Percentiles rank a stretch among this genome's conserved stretches.
Evolutionary conservation across 352 stramenopile genomes (phyloP).

Genomic region (Globisporangium irregulare): DNA sequence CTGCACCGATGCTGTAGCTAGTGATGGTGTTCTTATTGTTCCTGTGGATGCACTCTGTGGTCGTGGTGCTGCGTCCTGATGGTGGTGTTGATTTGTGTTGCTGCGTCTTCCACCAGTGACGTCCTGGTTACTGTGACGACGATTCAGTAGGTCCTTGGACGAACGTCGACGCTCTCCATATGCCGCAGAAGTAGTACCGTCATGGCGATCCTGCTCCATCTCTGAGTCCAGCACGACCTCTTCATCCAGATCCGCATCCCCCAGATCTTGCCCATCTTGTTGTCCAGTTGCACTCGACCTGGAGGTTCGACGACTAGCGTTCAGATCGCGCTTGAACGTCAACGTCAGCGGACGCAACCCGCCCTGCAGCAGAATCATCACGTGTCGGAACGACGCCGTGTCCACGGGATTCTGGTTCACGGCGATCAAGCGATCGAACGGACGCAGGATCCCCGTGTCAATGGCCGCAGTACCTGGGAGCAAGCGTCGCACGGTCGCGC

Average conservation of each 20-base stretch:
- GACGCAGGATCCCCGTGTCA: conserved; percentile 40
- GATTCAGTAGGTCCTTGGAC: conserved; percentile 9
- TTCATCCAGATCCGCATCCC: conserved; percentile 43
- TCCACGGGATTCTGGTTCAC: conserved; percentile 75
- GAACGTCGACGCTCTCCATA: conserved; percentile 12
- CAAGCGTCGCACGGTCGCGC: conserved; percentile 58
- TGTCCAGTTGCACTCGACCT: background rate
- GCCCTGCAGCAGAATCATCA: conserved; percentile 80
- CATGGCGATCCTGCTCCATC: conserved; percentile 4
- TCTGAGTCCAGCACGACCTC: conserved; percentile 45
- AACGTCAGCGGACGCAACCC: conserved; percentile 73
- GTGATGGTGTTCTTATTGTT: background rate
- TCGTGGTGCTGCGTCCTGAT: background rate
- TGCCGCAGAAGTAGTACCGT: background rate
- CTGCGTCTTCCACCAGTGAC: background rate
- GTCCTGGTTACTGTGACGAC: background rate
- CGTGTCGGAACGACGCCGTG: conserved; percentile 67
- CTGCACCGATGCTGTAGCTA: background rate
- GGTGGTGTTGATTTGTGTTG: background rate
- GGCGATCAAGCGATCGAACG: conserved; percentile 67
- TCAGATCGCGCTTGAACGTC: conserved; percentile 59
- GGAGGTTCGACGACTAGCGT: background rate
- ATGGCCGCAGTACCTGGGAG: conserved; percentile 59
- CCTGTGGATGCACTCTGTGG: background rate
- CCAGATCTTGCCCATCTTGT: background rate